Base-by-base conservation (phyloP, 495 filamentous ascomycete genomes). In the Penicillium lagena region DNA sequence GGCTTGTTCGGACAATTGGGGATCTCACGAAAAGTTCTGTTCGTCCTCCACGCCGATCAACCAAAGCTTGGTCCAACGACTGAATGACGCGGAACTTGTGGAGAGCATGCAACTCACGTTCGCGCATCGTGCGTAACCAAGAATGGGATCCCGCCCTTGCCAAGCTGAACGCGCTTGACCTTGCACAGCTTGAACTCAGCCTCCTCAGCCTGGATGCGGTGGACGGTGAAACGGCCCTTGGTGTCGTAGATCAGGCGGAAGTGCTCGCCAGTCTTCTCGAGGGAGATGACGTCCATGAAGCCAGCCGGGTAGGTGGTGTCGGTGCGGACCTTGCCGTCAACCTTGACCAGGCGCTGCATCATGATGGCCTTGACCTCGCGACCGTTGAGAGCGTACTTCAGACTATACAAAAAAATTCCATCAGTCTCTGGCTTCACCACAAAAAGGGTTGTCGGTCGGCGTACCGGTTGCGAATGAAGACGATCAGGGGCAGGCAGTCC, bases 51-150 rank as follows among this genome's bases (percentile, higher is more conserved):
- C 22, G 65, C 71, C 70, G 75, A 78, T 85, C 82, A 75, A 82
- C 87, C 86, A 90, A 90, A 91, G 78, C 85, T 90, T 93, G 88
- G 86, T 89, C 89, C 89, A 94, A 95, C 89, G 89, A 82, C 89
- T 95, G 89, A 95, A 84, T 87, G 89, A 90, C 86, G 80, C 84
- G 78, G 80, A 82, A 81, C 74, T 85, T 78, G 46, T 56, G 54
- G 62, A 67, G 66, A 66, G 68, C 56, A 53, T 81, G 82, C 70
- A 86, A 22, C 90, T 93, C 76, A 96, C 90, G 94, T 98, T 87
- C 93, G 83, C 76, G 94, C 93, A 89, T 98, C 93, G 83, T 97
- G 94, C 88, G 94, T 97, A 86, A 97, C 93, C 87, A 96, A 95
- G 88, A 95, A 97, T 87, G 93, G 93, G 81, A 98, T 93, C 76